These are phyloP conservation scores for Metschnikowia shivogae DNA, from an alignment of 805 yeast genomes.

Conservation along the genomic window DNA sequence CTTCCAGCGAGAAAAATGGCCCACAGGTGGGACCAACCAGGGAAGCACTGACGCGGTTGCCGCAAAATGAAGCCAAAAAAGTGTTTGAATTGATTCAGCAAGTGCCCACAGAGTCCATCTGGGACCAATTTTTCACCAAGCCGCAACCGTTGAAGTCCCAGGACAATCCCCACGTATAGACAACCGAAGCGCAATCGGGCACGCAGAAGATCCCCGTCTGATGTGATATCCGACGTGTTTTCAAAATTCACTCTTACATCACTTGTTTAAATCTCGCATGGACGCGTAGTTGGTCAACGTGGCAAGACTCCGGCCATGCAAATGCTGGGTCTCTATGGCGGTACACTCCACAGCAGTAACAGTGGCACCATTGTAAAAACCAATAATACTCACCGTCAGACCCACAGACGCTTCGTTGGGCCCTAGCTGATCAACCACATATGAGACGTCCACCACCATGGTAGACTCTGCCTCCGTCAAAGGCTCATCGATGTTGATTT, in stretches of 20 bases:
- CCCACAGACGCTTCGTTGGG: slow-evolving; percentile 17
- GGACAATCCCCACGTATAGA: not conserved
- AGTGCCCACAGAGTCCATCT: slow-evolving; percentile 60
- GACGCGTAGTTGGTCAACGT: slow-evolving; percentile 18
- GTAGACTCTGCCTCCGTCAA: not conserved
- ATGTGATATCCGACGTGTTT: too few relatives aligned
- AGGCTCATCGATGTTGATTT: slow-evolving; percentile 11
- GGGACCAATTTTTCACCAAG: slow-evolving; percentile 59
- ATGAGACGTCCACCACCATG: slow-evolving; percentile 8
- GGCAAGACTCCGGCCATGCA: slow-evolving; percentile 11
- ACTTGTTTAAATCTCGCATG: slow-evolving; percentile 5
- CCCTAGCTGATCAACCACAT: slow-evolving; percentile 11
- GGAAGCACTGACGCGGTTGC: not conserved
- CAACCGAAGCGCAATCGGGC: not conserved
- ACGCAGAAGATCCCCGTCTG: too few relatives aligned
- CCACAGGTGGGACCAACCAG: not conserved
- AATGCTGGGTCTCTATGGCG: slow-evolving; percentile 15
- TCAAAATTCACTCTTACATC: too few relatives aligned
- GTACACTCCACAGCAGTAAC: slow-evolving; percentile 23
- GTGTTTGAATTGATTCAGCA: slow-evolving; percentile 60
- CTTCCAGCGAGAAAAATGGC: not conserved
- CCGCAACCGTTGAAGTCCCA: slow-evolving; percentile 1
- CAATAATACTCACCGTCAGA: slow-evolving; percentile 26
- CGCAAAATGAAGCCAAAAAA: slow-evolving; percentile 46
- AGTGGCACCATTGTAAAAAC: slow-evolving; percentile 27